These are phyloP conservation scores for Verticillium klebahnii DNA, from an alignment of 2,329 filamentous ascomycete genomes.

Conservation along the genomic window DNA sequence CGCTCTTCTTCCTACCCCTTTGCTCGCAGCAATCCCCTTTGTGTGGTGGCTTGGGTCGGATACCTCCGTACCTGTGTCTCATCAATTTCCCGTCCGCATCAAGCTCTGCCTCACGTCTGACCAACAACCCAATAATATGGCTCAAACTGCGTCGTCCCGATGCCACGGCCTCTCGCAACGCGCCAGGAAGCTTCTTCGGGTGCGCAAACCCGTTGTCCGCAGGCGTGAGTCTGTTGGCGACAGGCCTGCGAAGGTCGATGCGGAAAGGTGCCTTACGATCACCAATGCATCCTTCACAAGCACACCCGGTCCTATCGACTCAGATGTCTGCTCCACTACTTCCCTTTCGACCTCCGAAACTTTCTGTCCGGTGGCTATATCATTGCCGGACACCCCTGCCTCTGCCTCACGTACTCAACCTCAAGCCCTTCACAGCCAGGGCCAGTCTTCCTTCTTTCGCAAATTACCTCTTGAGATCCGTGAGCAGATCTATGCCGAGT, in stretches of 20 bases:
- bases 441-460: conserved; percentile 6
- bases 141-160: neutral
- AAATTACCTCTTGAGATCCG: conserved; percentile 10
- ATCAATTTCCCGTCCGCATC: neutral
- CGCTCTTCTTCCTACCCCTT: neutral
- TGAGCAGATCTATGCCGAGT: conserved; percentile 9
- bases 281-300: neutral
- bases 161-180: neutral
- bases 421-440: neutral
- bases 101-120: neutral
- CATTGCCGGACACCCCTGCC: neutral
- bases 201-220: neutral
- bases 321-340: neutral
- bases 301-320: neutral
- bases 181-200: neutral
- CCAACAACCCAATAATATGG: neutral
- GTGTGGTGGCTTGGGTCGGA: neutral
- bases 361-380: neutral
- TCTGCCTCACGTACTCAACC: neutral
- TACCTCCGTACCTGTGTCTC: neutral
- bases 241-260: neutral
- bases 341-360: neutral
- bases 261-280: neutral
- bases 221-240: neutral
- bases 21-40: too few species aligned